Base-by-base conservation (phyloP, 139 green algal genomes). In the Haematococcus sp. region DNA sequence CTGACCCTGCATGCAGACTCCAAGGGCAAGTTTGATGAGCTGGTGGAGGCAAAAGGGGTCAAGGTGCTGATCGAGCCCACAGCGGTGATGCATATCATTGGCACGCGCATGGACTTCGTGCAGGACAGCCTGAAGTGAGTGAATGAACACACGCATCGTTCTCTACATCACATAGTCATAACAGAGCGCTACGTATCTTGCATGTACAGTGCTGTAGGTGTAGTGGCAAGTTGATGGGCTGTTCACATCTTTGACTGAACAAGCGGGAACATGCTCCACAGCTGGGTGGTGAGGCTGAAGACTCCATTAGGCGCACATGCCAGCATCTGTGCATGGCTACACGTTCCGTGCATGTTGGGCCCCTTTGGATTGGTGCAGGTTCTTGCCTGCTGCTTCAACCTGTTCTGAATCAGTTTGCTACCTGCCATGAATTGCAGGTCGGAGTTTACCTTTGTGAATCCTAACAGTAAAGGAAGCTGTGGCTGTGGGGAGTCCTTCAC, bases 71-170 rank as follows among this genome's bases (percentile, higher is more conserved):
- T 99, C 7, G 95, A 99, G 49, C 88, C 95, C 4, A 83, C 67
- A n/a, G 95, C 95, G 13, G 68, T 99, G 3, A 99, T 99, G 93
- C 92, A 97, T 63, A 78, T 99, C 9, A 78, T 99, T 60, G 96
- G 96, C n/a, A 99, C 96, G 16, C 90, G 81, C 30, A 97, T 99
- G 88, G 93, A 98, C 70, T 99, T 87, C 70, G 82, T 97, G 13
- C 82, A 97, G 46, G 94, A 99, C 75, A 40, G 87, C 17, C 67
- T 99, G 2, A 94, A 80, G 91, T 94, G 63, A 27, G 82, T 49
- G 40, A 49, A 49, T 49, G 40, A 49, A 49, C 40, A 7, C 11
- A 19, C 7, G 7, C 11, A 11, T 49, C 11, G 40, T 49, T 19
- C 40, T 49, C 40, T 49, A 11, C 7, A 49, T 49, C 40, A 49